Evolutionary conservation across 306 rosid genomes (phyloP).

Genomic region (Psophocarpus tetragonolobus): DNA sequence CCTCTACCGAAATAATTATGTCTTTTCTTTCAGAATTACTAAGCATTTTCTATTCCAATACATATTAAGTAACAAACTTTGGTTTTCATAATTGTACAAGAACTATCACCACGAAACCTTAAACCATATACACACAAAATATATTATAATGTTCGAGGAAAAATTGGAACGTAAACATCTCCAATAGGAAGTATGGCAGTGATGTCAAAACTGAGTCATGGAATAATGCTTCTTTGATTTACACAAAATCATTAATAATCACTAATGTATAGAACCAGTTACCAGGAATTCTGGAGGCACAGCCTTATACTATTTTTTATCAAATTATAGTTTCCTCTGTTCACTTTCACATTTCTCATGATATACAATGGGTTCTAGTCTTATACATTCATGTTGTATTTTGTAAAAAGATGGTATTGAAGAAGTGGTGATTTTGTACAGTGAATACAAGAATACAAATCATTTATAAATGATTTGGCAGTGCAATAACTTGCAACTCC

Average conservation of each 20-base stretch:
- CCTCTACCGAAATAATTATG: not conserved
- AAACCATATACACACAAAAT: not conserved
- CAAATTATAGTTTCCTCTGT: not conserved
- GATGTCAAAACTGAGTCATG: slow-evolving; percentile 25
- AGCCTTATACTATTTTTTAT: not conserved
- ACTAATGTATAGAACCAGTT: not conserved
- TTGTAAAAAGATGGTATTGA: slow-evolving; percentile 39
- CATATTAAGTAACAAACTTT: not conserved
- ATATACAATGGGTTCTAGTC: not conserved
- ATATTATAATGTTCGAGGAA: not conserved
- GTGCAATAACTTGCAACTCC: slow-evolving; percentile 7
- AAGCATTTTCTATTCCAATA: slow-evolving; percentile 12
- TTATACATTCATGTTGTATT: slow-evolving; percentile 37
- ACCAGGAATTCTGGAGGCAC: not conserved
- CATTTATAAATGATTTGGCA: no score
- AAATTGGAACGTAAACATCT: slow-evolving; percentile 1
- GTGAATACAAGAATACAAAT: slow-evolving; percentile 35
- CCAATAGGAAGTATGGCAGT: not conserved
- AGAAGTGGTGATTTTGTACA: slow-evolving; percentile 40
- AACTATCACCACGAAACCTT: not conserved
- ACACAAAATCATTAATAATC: not conserved
- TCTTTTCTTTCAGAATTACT: not conserved
- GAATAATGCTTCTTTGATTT: not conserved
- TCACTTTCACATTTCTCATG: not conserved
- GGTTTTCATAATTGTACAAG: not conserved